phyloP scores from a whole-genome alignment of 176 grass and related monocot genomes.

The Poa annua region DNA sequence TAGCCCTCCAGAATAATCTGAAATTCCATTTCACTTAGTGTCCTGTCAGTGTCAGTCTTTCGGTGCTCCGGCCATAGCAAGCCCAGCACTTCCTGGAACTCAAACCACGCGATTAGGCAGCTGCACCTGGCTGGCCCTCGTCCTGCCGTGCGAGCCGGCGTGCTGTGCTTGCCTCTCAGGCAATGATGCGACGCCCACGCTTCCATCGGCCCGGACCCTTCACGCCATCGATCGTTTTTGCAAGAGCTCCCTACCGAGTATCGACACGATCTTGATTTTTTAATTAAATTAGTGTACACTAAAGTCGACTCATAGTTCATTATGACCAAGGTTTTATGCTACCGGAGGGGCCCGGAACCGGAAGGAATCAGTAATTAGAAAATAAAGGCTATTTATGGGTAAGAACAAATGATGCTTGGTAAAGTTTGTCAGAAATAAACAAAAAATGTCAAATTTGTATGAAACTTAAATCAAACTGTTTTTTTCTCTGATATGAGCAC shows the following conservation, averaged over 20 bases:
- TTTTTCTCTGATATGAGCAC: too few relatives aligned
- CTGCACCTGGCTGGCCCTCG: not conserved
- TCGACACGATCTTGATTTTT: constrained; percentile 35
- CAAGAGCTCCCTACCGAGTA: not conserved
- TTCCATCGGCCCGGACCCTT: not conserved
- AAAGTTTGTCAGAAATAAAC: too few relatives aligned
- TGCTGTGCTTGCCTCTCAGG: not conserved
- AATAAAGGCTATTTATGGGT: too few relatives aligned
- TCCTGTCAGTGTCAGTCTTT: too few relatives aligned
- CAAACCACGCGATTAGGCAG: constrained; percentile 26
- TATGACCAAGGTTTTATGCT: too few relatives aligned
- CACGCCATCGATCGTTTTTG: not conserved
- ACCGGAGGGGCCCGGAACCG: too few relatives aligned
- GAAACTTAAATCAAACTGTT: too few relatives aligned
- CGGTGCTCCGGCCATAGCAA: not conserved
- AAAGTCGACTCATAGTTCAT: too few relatives aligned
- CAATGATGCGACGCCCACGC: constrained; percentile 26
- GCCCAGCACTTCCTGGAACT: not conserved
- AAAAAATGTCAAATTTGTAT: too few relatives aligned
- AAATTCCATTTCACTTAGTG: not conserved
- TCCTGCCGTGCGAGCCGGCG: not conserved
- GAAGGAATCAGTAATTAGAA: too few relatives aligned
- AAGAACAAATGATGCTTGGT: too few relatives aligned
- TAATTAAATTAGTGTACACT: not conserved
- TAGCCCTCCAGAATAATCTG: not conserved